These are phyloP conservation scores for Coleophoma crateriformis DNA, from an alignment of 2,329 filamentous ascomycete genomes.

Conservation along the genomic window DNA sequence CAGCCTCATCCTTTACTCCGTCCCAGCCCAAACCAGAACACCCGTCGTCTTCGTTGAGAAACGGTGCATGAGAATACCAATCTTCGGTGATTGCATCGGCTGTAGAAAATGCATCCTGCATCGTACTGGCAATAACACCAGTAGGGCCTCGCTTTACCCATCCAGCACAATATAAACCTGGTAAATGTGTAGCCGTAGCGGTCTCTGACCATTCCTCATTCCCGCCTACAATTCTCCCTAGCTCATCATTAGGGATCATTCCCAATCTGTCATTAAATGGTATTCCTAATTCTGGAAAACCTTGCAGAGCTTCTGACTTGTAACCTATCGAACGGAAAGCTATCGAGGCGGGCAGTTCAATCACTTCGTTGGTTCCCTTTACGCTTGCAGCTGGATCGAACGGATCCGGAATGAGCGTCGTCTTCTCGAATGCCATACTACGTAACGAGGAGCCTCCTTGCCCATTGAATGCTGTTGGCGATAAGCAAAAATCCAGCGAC, in stretches of 20 bases:
- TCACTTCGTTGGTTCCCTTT: constrained; percentile 40
- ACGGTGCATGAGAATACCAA: constrained; percentile 48
- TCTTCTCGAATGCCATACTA: constrained; percentile 63
- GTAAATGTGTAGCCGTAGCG: constrained; percentile 30
- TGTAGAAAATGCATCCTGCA: constrained; percentile 89
- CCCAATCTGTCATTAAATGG: constrained; percentile 72
- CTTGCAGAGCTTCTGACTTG: constrained; percentile 71
- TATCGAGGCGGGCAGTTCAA: constrained; percentile 57
- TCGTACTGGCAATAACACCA: constrained; percentile 91
- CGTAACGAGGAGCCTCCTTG: constrained; percentile 46
- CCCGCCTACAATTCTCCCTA: constrained; percentile 59
- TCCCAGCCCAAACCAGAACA: constrained; percentile 65
- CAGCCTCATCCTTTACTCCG: constrained; percentile 57
- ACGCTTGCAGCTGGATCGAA: constrained; percentile 47
- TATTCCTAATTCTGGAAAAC: constrained; percentile 67
- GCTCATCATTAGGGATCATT: constrained; percentile 75
- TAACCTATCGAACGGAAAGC: constrained; percentile 97
- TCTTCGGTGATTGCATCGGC: constrained; percentile 81
- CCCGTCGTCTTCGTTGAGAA: constrained; percentile 37
- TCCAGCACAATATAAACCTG: constrained; percentile 85
- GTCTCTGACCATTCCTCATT: constrained; percentile 8
- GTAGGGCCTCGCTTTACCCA: constrained; percentile 96
- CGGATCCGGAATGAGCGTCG: constrained; percentile 45
- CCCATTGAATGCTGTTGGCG: constrained; percentile 59
- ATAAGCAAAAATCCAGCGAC: constrained; percentile 82